Evolutionary conservation across 2,329 filamentous ascomycete species (phyloP).

Genomic region (Epichloe brachyelytri): DNA sequence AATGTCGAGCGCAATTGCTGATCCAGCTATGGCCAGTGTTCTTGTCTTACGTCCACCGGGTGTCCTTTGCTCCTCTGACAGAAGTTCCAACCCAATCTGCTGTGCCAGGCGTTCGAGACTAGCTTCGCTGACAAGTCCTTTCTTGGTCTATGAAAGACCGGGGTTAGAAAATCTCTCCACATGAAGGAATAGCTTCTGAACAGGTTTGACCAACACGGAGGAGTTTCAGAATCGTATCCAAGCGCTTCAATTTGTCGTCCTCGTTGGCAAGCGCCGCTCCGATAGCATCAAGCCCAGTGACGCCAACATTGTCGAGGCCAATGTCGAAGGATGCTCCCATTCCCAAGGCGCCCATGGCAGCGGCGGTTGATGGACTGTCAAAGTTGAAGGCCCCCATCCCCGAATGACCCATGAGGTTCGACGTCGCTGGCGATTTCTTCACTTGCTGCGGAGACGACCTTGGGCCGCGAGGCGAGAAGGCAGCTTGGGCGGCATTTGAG

Average conservation of each 20-base stretch:
- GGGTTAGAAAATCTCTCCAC: not conserved
- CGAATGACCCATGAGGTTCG: conserved; percentile 33
- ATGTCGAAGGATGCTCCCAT: conserved; percentile 40
- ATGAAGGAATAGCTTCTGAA: too few relatives aligned
- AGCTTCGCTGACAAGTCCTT: conserved; percentile 58
- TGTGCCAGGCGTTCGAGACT: conserved; percentile 60
- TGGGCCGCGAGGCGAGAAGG: conserved; percentile 44
- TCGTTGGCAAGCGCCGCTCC: conserved; percentile 29
- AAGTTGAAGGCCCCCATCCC: conserved; percentile 40
- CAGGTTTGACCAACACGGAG: conserved; percentile 29
- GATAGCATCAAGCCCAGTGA: conserved; percentile 32
- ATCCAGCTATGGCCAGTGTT: conserved; percentile 49
- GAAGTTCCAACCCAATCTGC: conserved; percentile 50
- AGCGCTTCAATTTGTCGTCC: conserved; percentile 41
- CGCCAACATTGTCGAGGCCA: conserved; percentile 36
- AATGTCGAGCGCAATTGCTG: conserved; percentile 48
- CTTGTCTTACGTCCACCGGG: conserved; percentile 35
- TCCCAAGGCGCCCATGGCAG: conserved; percentile 43
- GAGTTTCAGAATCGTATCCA: conserved; percentile 37
- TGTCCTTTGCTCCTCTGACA: conserved; percentile 42
- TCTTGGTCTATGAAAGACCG: conserved; percentile 23
- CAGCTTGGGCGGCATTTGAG: conserved; percentile 42
- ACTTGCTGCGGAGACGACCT: conserved; percentile 51
- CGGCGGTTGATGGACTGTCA: conserved; percentile 51
- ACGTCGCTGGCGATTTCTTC: conserved; percentile 48